A percentile compares a stretch with the other conserved stretches of the same genome.
These are phyloP conservation scores for Aspergillus indologenus DNA, from an alignment of 495 filamentous ascomycete genomes.

Conservation along the genomic window DNA sequence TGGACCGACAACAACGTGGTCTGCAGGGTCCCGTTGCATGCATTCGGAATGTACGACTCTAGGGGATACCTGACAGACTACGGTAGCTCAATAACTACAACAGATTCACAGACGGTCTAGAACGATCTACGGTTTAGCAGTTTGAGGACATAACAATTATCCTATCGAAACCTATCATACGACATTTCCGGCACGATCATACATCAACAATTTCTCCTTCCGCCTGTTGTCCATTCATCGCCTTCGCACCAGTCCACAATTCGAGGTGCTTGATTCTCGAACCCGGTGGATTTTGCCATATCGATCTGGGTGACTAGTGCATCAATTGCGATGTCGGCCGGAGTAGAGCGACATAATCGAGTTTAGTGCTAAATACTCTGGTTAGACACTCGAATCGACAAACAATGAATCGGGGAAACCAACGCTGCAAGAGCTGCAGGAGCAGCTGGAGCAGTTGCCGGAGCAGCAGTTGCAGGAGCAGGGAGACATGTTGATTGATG, in stretches of 20 bases:
- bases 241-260: neutral
- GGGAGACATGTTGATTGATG: conserved; percentile 3
- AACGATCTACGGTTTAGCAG: too few relatives aligned
- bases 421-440: conserved; percentile 5
- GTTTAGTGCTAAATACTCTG: neutral
- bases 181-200: neutral
- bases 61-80: too few relatives aligned
- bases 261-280: neutral
- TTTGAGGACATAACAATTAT: neutral
- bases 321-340: neutral
- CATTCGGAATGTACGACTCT: neutral
- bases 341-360: neutral
- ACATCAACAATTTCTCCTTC: neutral
- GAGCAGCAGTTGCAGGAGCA: conserved; percentile 6
- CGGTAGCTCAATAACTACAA: too few relatives aligned
- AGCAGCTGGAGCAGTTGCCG: conserved; percentile 7
- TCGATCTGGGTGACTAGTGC: neutral
- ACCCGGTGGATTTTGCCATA: neutral
- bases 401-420: neutral
- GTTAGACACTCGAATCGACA: neutral
- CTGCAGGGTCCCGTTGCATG: neutral
- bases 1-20: neutral
- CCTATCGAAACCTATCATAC: neutral
- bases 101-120: too few relatives aligned
- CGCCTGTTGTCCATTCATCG: neutral